Conservation (phyloP, 306 rosid genomes). For the Malus asiatica region DNA sequence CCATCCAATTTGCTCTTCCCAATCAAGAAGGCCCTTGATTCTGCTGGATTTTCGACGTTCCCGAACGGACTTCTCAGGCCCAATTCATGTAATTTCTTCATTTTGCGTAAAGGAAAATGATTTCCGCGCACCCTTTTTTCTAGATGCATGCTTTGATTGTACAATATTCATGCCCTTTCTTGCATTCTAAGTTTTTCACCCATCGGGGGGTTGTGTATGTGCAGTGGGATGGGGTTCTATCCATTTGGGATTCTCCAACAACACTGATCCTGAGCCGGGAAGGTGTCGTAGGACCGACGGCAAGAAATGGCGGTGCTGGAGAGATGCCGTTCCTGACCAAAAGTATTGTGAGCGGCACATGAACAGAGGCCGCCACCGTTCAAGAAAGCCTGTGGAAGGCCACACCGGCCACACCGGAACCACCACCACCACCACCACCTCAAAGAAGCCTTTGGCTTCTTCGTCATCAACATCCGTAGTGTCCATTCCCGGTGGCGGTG, state of each 20-base stretch:
- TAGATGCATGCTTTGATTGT: no score
- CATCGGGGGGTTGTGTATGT: not conserved
- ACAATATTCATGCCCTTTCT: not conserved
- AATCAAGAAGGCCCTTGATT: slow-evolving; percentile 67
- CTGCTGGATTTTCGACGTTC: slow-evolving; percentile 51
- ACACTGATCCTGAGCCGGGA: slow-evolving; percentile 97
- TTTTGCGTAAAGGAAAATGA: not conserved
- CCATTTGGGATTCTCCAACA: slow-evolving; percentile 87
- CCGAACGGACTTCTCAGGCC: slow-evolving; percentile 57
- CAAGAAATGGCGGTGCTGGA: slow-evolving; percentile 99
- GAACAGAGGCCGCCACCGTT: slow-evolving; percentile 99
- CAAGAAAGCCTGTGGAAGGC: slow-evolving; percentile 99
- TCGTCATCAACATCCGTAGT: slow-evolving; percentile 27
- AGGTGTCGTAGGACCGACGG: slow-evolving; percentile 99
- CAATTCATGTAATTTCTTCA: slow-evolving; percentile 43
- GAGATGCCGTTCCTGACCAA: slow-evolving; percentile 91
- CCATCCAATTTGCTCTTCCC: slow-evolving; percentile 83
- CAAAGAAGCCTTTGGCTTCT: slow-evolving; percentile 32
- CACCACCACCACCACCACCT: slow-evolving; percentile 14
- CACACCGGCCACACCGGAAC: slow-evolving; percentile 67
- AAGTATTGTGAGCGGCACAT: slow-evolving; percentile 91
- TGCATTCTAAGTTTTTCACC: not conserved
- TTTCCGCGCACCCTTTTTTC: not conserved
- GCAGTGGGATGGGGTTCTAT: slow-evolving; percentile 90
- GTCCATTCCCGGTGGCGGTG: slow-evolving; percentile 26